Evolutionary conservation across 2,329 filamentous ascomycete species (phyloP).

Genomic region (Fusarium agapanthi): DNA sequence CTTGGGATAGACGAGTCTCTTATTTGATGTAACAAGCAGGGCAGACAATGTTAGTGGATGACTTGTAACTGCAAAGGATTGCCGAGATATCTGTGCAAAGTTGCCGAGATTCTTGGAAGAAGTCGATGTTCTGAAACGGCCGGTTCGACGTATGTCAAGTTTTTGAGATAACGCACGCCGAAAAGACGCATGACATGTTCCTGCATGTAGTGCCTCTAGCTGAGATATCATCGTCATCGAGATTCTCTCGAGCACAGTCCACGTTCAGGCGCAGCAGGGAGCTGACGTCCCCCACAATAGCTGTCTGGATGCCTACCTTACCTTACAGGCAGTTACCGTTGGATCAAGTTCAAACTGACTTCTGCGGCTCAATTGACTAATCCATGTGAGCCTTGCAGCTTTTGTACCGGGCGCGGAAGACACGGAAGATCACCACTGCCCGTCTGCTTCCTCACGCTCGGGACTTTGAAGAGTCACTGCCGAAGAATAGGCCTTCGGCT

Average conservation of each 20-base stretch:
- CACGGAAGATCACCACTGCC: slow-evolving; percentile 12
- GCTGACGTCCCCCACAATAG: slow-evolving; percentile 14
- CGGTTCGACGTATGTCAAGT: background rate
- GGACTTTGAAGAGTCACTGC: background rate
- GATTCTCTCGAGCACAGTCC: background rate
- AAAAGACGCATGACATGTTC: background rate
- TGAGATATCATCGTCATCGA: slow-evolving; percentile 10
- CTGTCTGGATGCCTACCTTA: background rate
- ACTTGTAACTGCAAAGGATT: background rate
- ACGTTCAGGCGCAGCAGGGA: background rate
- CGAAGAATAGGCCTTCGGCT: background rate
- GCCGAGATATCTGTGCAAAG: background rate
- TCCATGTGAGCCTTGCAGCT: background rate
- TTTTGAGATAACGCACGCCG: background rate
- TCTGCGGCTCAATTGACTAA: slow-evolving; percentile 2
- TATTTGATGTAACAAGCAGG: slow-evolving; percentile 5
- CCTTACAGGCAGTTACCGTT: background rate
- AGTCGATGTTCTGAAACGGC: slow-evolving; percentile 4
- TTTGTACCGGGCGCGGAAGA: slow-evolving; percentile 2
- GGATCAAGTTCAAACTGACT: background rate
- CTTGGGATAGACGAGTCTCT: slow-evolving; percentile 1
- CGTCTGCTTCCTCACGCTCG: background rate
- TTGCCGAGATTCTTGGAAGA: background rate
- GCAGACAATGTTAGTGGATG: slow-evolving; percentile 1
- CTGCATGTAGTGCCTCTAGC: background rate